Evolutionary conservation across 192 early-diverging fungal species (phyloP), one percentile per base, ranked within the genome.

Genomic region (Rhizophagus sp.): DNA sequence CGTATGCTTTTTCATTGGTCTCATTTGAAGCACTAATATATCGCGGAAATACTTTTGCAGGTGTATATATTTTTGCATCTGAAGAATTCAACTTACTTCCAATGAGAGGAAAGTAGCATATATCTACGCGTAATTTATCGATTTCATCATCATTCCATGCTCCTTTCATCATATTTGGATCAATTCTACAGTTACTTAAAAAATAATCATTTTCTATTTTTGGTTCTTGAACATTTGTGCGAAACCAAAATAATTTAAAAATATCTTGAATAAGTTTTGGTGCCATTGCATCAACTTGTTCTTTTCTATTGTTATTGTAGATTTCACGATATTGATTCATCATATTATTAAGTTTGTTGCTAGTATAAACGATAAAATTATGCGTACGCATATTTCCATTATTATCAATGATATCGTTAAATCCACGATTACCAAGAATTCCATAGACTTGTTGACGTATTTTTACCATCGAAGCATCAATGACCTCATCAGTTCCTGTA

Each of bases 381-480:
- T 52, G 50, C 50, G 0, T 52, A 3, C 12, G 13, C 3, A 8
- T 52, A 52, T 13, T 52, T 52, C 50, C 50, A 52, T 52, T 17
- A 52, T 15, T 15, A 52, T 52, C 50, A 3, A 52, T 52, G 3
- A 52, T 52, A 52, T 52, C 5, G 17, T 52, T 52, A 19, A 12
- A 27, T 68, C 66, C 66, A 34, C 66, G 66, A 34, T 68, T 68
- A 33, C 66, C 66, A 39, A 68, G 66, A 22, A 68, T 34, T 33
- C 66, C 66, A 68, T 68, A 68, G 39, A 68, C 15, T 68, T 68
- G 13, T 68, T 68, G 66, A 19, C 66, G 66, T 39, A 34, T 33
- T 68, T 68, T 68, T 68, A 33, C 22, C 39, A 27, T 10, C 0
- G 30, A 11, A 3, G 30, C 66, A 2, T 39, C 30, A 39, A 2